phyloP scores from a whole-genome alignment of 1,284 basidiomycete genomes.

The Trametes pubescens region DNA sequence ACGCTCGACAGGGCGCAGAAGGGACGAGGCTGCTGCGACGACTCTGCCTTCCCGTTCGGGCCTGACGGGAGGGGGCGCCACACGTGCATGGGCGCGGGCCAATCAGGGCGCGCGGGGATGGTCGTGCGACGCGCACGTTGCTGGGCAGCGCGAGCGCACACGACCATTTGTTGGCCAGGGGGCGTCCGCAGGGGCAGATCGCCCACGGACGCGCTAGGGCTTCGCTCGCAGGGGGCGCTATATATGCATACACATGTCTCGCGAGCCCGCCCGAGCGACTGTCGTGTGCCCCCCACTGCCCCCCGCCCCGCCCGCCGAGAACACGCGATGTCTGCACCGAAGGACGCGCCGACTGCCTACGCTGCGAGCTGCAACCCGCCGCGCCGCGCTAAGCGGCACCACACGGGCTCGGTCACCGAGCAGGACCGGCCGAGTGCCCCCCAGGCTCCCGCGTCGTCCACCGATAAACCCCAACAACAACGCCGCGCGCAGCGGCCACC shows the following conservation, averaged over 20 bases:
- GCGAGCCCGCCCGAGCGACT: conserved; percentile 10
- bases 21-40: conserved; percentile 18
- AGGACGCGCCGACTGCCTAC: conserved; percentile 44
- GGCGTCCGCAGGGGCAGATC: conserved; percentile 25
- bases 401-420: conserved; percentile 31
- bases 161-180: conserved; percentile 28
- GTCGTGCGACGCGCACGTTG: conserved; percentile 48
- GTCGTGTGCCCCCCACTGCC: conserved; percentile 35
- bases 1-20: too few relatives aligned
- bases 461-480: conserved; percentile 29
- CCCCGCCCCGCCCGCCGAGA: conserved; percentile 9
- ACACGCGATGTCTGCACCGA: conserved; percentile 31
- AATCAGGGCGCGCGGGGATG: conserved; percentile 38
- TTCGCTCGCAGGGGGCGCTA: conserved; percentile 12
- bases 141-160: conserved; percentile 36
- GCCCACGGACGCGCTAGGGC: conserved; percentile 25
- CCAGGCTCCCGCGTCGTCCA: conserved; percentile 19
- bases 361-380: conserved; percentile 64
- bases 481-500: conserved; percentile 32
- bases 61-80: conserved; percentile 27
- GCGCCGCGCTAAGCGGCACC: conserved; percentile 61
- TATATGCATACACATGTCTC: conserved; percentile 24
- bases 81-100: conserved; percentile 42
- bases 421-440: conserved; percentile 16
- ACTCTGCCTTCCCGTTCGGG: conserved; percentile 34